Conservation (phyloP, 257 asterid genomes). For the Parsonsia alboflavescens region DNA sequence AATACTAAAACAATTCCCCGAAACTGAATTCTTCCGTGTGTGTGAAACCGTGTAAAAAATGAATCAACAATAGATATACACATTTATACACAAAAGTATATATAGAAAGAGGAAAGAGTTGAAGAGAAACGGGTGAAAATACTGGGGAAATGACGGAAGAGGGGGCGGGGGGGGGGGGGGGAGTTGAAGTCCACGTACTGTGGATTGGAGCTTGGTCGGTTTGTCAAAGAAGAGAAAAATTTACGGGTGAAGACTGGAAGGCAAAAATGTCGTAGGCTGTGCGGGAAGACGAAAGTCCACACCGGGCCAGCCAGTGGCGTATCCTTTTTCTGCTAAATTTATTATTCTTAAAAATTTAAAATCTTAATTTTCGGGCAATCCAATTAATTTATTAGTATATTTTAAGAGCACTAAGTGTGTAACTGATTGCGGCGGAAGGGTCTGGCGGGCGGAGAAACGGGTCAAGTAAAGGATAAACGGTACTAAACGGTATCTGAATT, state of each 20-base stretch:
- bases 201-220: background rate
- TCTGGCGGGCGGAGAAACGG: too few species aligned
- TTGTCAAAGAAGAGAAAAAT: background rate
- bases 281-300: constrained; percentile 17
- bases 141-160: background rate
- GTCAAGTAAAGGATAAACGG: too few species aligned
- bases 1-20: background rate
- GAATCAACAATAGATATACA: background rate
- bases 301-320: background rate
- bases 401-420: too few species aligned
- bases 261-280: constrained; percentile 11
- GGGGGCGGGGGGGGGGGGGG: background rate
- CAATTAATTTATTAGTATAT: too few species aligned
- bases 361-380: too few species aligned
- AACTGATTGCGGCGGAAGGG: too few species aligned
- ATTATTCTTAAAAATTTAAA: background rate
- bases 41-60: constrained; percentile 10
- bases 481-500: too few species aligned
- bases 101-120: background rate
- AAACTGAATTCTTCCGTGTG: constrained; percentile 1
- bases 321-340: background rate
- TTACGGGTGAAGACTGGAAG: background rate
- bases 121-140: background rate
- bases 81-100: background rate
- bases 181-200: constrained; percentile 7